Conservation (phyloP, 2,329 filamentous ascomycete genomes). For the Epicoccum nigrum region DNA sequence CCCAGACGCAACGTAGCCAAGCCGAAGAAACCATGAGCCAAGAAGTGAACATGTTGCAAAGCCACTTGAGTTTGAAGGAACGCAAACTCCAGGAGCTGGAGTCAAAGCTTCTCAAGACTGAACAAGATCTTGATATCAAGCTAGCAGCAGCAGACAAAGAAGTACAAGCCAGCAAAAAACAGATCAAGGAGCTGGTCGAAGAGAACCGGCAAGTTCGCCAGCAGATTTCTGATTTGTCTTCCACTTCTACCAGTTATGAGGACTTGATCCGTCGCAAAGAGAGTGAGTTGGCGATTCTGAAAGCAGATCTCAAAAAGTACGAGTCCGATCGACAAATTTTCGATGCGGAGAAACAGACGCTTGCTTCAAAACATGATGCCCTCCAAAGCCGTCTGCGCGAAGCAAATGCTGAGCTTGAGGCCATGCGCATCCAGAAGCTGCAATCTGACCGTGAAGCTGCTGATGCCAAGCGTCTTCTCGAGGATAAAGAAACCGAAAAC, state of each 20-base stretch:
- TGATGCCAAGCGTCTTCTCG: conserved; percentile 84
- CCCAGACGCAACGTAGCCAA: conserved; percentile 74
- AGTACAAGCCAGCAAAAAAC: conserved; percentile 72
- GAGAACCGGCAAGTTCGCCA: conserved; percentile 85
- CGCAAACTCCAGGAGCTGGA: conserved; percentile 89
- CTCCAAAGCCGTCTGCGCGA: conserved; percentile 78
- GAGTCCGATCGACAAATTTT: conserved; percentile 80
- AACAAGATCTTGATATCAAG: conserved; percentile 89
- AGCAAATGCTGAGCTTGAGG: conserved; percentile 85
- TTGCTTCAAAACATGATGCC: conserved; percentile 79
- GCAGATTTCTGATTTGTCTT: conserved; percentile 84
- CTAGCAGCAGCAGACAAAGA: conserved; percentile 80
- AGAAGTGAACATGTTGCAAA: conserved; percentile 89
- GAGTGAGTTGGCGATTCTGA: conserved; percentile 85
- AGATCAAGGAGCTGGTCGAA: conserved; percentile 75
- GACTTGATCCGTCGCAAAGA: conserved; percentile 93
- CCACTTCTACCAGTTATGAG: conserved; percentile 93
- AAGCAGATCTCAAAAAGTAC: conserved; percentile 81
- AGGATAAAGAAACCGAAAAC: conserved; percentile 89
- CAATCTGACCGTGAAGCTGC: conserved; percentile 87
- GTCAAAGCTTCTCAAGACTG: conserved; percentile 77
- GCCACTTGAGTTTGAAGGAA: conserved; percentile 86
- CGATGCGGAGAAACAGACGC: conserved; percentile 75
- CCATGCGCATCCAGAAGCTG: conserved; percentile 80
- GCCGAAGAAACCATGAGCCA: conserved; percentile 78